Conservation (phyloP, 1,139 yeast species). For the Geotrichum australiense region DNA sequence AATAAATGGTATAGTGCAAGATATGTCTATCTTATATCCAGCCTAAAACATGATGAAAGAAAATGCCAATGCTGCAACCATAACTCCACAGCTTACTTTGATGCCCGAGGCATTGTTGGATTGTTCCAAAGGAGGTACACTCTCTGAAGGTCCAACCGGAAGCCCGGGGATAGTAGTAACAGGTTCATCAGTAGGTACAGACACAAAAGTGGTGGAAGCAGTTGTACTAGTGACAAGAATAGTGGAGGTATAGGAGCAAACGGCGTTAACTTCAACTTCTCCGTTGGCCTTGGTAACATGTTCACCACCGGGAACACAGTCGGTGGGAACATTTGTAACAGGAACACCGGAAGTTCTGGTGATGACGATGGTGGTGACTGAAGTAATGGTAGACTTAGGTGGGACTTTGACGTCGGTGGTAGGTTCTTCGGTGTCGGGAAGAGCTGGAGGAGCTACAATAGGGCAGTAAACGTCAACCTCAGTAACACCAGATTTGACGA, state of each 20-base stretch:
- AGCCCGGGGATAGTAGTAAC: not conserved
- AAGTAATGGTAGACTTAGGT: not conserved
- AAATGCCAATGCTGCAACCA: constrained; percentile 8
- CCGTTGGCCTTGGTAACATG: not conserved
- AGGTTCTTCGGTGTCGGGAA: not conserved
- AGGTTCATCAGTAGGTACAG: constrained; percentile 5
- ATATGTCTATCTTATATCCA: too few species aligned
- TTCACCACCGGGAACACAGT: constrained; percentile 1
- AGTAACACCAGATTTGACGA: not conserved
- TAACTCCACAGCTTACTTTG: constrained; percentile 3
- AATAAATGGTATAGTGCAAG: too few species aligned
- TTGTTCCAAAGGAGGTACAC: constrained; percentile 5
- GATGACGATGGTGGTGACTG: not conserved
- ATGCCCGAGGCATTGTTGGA: constrained; percentile 8
- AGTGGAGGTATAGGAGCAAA: constrained; percentile 4
- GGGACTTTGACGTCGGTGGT: not conserved
- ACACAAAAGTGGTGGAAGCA: constrained; percentile 1
- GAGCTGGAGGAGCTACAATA: not conserved
- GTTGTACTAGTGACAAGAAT: not conserved
- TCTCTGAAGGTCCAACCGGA: constrained; percentile 4
- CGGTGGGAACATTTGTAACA: not conserved
- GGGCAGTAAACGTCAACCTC: not conserved
- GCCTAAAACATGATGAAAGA: constrained; percentile 8
- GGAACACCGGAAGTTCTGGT: not conserved
- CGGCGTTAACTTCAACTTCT: not conserved